Base-by-base conservation (phyloP, 1,284 basidiomycete genomes). In the Cerrena zonata region DNA sequence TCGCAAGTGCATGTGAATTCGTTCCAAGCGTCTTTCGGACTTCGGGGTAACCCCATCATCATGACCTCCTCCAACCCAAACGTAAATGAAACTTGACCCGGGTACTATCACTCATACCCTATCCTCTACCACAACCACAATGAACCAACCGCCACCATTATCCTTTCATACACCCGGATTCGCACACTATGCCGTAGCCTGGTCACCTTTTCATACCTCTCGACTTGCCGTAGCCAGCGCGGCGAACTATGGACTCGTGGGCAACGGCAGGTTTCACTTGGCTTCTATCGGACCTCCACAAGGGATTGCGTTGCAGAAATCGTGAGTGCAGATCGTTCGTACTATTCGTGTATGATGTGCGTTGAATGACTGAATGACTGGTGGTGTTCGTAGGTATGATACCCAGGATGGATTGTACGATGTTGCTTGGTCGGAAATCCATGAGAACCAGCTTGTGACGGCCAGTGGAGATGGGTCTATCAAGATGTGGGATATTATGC, bases 341-440 rank as follows among this genome's bases (percentile, higher is more conserved):
- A 44, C 22, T 22, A 24, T 44, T n/a, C n/a, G n/a, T n/a, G n/a
- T n/a, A n/a, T n/a, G n/a, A 26, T 34, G 24, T 15, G 5, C 18
- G 18, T 26, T 44, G 7, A 44, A 7, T n/a, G 42, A 27, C 5
- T n/a, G n/a, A n/a, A n/a, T n/a, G n/a, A n/a, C n/a, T n/a, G n/a
- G n/a, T n/a, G 22, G 22, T 5, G 25, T 25, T 13, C 27, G 50
- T 62, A 95, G 91, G 56, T 98, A 89, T 62, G 92, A 96, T 66
- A 91, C 94, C 0, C 92, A 96, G 67, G 94, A 98, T 65, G 92
- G 89, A 0, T 72, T 97, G 2, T 97, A 91, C 66, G 94, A 95
- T 61, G 69, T 93, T 27, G 91, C 92, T 0, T 96, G 93, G 89
- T 91, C 88, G 42, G 93, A 98, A 69, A 66, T 86, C 26, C 92